Evolutionary conservation across 352 stramenopile species (phyloP), one percentile per base, ranked within the genome.

Genomic region (Phytophthora cactorum): DNA sequence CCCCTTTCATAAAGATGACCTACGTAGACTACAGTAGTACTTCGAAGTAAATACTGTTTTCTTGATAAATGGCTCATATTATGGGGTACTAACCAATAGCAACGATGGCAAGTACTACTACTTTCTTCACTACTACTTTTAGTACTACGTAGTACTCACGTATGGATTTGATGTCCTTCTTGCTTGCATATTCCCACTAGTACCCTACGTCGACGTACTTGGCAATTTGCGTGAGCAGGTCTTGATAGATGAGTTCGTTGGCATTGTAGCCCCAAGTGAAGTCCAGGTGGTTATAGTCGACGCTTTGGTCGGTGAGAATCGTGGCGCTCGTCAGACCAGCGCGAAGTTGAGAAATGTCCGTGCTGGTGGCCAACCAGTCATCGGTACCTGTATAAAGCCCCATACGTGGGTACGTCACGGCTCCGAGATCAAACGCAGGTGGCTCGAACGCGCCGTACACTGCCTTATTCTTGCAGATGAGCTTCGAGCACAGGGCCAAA

Each of bases 191-290:
- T 36, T 54, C 2, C 31, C 6, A 25, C 65, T 73, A 80, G 58
- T 91, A 91, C 12, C 74, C 77, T 8, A 78, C 61, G 22, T 84
- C 78, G 39, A 86, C 79, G 43, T 79, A 88, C 27, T 74, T 56
- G 58, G 78, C 74, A 54, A 92, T 86, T 17, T 92, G 75, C 4
- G 63, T 55, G 46, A 90, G 70, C 44, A 92, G 47, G 28, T 86
- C 67, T 61, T 79, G 47, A 63, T 92, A 92, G 52, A 92, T 72
- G 25, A 78, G 58, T 29, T 86, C 74, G 36, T 73, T 73, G 31
- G 73, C 78, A 39, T 89, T 87, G 68, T 72, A 81, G n/a, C 70
- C 78, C 83, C 83, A 92, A 28, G 79, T 89, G 66, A 84, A 92
- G 70, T 92, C 83, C 41, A 92, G 55, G 69, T 90, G 81, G 62